These are phyloP conservation scores for Arthrobotrys conoides DNA, from an alignment of 2,329 filamentous ascomycete genomes.

Conservation along the genomic window DNA sequence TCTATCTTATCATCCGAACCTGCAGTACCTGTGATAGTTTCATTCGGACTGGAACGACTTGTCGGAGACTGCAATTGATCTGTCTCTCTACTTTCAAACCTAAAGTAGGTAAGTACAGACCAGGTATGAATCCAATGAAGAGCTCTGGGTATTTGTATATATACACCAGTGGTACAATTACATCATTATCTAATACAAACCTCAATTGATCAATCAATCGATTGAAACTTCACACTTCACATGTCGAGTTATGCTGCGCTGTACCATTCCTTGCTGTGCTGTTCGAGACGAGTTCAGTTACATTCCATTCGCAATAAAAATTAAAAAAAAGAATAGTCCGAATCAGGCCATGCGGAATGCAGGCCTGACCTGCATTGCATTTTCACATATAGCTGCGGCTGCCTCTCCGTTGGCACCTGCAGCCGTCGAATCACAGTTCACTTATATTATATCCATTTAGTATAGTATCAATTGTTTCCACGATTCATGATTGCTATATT, in stretches of 20 bases:
- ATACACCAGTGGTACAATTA: neutral
- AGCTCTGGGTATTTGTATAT: neutral
- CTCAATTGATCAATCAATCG: neutral
- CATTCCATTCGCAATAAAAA: neutral
- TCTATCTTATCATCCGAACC: conserved; percentile 56
- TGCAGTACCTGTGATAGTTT: conserved; percentile 41
- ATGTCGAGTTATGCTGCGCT: neutral
- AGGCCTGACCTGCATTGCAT: conserved; percentile 53
- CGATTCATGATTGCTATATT: neutral
- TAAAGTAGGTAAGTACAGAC: too few species aligned
- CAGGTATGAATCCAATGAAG: neutral
- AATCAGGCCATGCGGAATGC: conserved; percentile 52
- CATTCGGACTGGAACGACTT: conserved; percentile 41
- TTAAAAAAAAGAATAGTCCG: neutral
- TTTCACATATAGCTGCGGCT: conserved; percentile 30
- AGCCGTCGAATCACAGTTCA: conserved; percentile 12
- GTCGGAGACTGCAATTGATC: conserved; percentile 15
- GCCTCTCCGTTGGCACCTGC: conserved; percentile 25
- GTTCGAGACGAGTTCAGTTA: conserved; percentile 17
- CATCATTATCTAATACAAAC: conserved; percentile 10
- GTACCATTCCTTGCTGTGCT: neutral
- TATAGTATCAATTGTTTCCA: neutral
- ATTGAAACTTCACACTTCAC: neutral
- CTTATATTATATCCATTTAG: neutral
- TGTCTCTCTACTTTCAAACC: neutral